Conservation (phyloP, 2,329 filamentous ascomycete genomes). For the Alternaria brassicicola region DNA sequence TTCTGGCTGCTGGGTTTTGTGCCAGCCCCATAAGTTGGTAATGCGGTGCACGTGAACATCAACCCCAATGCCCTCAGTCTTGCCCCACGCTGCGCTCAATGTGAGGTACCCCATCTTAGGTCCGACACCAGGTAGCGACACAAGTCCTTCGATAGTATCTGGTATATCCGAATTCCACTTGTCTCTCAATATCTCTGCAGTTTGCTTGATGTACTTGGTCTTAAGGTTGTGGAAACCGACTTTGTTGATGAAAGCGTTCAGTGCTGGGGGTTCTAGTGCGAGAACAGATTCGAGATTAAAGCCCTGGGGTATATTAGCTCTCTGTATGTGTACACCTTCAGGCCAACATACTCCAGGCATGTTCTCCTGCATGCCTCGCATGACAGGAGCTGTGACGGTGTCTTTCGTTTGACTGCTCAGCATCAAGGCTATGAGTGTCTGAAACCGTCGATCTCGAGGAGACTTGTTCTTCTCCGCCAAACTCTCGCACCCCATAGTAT, state of each 20-base stretch:
- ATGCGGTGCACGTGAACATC: slow-evolving; percentile 96
- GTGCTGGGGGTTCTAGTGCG: slow-evolving; percentile 66
- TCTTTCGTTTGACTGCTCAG: slow-evolving; percentile 92
- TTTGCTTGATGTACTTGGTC: slow-evolving; percentile 79
- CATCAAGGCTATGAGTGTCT: slow-evolving; percentile 88
- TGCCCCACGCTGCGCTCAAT: slow-evolving; percentile 75
- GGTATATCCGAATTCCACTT: slow-evolving; percentile 78
- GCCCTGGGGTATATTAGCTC: slow-evolving; percentile 33
- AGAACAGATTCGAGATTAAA: slow-evolving; percentile 81
- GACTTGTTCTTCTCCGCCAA: slow-evolving; percentile 64
- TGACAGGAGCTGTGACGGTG: slow-evolving; percentile 83
- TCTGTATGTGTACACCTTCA: not conserved
- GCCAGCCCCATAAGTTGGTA: slow-evolving; percentile 93
- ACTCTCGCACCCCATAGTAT: slow-evolving; percentile 94
- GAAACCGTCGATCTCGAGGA: slow-evolving; percentile 72
- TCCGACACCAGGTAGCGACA: slow-evolving; percentile 81
- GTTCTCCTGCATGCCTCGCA: slow-evolving; percentile 77
- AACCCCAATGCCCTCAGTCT: slow-evolving; percentile 80
- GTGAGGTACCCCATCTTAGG: slow-evolving; percentile 95
- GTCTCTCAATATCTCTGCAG: slow-evolving; percentile 75
- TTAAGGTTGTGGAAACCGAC: slow-evolving; percentile 97
- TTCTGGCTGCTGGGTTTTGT: slow-evolving; percentile 80
- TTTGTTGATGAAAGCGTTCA: slow-evolving; percentile 78
- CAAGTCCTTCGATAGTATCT: slow-evolving; percentile 74
- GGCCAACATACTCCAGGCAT: slow-evolving; percentile 58